phyloP scores from a whole-genome alignment of 2,329 filamentous ascomycete species.

The Xylariaceae sp. region DNA sequence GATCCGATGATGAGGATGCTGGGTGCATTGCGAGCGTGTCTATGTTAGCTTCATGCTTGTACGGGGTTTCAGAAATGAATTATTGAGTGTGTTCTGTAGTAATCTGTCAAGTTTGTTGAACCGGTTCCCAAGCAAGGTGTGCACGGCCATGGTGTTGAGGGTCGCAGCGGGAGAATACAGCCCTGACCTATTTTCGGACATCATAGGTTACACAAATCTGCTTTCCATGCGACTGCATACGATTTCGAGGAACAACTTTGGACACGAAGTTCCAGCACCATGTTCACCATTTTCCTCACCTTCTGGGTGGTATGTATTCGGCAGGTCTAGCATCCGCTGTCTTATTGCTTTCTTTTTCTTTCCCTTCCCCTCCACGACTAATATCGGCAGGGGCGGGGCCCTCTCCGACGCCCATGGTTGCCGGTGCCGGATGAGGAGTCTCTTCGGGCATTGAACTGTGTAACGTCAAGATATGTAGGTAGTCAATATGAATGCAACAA shows the following conservation, averaged over 20 bases:
- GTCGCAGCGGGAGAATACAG: no score
- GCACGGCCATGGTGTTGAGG: no score
- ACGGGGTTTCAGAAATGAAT: neutral
- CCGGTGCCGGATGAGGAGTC: no score
- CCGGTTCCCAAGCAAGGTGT: no score
- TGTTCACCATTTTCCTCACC: constrained; percentile 6
- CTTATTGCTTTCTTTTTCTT: neutral
- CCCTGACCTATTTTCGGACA: no score
- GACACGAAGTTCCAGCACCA: neutral
- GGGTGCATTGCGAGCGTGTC: no score
- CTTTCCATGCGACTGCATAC: no score
- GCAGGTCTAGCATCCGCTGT: constrained; percentile 1
- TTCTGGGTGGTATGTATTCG: constrained; percentile 7
- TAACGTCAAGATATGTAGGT: no score
- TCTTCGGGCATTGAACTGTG: no score
- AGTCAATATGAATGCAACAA: no score
- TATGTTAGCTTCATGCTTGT: constrained; percentile 2
- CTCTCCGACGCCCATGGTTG: no score
- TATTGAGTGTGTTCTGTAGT: neutral
- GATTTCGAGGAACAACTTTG: neutral
- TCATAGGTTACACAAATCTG: no score
- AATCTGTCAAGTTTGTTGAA: constrained; percentile 3
- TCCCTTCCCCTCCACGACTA: neutral
- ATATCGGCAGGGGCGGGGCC: constrained; percentile 7
- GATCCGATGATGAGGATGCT: constrained; percentile 60